Evolutionary conservation across 148 eudicot species (phyloP).

Genomic region (Nyssa sinensis): DNA sequence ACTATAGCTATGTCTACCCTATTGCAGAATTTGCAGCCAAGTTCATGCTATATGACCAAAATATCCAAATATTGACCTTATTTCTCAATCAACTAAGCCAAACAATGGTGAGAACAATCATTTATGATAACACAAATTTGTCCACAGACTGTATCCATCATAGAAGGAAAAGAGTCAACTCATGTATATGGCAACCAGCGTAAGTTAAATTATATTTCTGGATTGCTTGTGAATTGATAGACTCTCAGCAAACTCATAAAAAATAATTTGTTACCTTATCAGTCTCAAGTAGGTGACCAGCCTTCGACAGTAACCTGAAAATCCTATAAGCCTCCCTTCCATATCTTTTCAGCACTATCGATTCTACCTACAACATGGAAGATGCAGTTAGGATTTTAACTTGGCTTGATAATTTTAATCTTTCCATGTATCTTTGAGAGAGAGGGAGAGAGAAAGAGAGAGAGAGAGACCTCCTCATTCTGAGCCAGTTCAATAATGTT

Average conservation of each 20-base stretch:
- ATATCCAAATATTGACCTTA: not conserved
- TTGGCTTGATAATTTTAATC: not conserved
- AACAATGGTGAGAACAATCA: no score
- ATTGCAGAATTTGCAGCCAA: no score
- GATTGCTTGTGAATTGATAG: not conserved
- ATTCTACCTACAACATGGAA: slow-evolving; percentile 61
- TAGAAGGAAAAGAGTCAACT: not conserved
- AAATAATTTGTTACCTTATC: slow-evolving; percentile 51
- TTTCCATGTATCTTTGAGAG: not conserved
- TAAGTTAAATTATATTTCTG: not conserved
- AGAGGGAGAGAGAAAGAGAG: slow-evolving; percentile 6
- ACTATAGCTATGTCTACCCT: not conserved
- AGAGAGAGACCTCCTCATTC: slow-evolving; percentile 59
- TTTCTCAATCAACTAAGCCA: not conserved
- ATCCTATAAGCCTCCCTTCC: slow-evolving; percentile 77
- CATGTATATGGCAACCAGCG: not conserved
- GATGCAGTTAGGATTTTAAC: slow-evolving; percentile 13
- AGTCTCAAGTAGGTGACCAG: slow-evolving; percentile 56
- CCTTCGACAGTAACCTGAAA: slow-evolving; percentile 59
- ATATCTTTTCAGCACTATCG: slow-evolving; percentile 73
- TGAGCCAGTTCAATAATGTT: slow-evolving; percentile 63
- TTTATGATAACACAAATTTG: no score
- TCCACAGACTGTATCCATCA: no score
- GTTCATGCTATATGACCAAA: not conserved
- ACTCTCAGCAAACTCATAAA: not conserved